Evolutionary conservation across 371 early-diverging fungal species (phyloP), one percentile per base, ranked within the genome.

Genomic region (Mortierella sp.): DNA sequence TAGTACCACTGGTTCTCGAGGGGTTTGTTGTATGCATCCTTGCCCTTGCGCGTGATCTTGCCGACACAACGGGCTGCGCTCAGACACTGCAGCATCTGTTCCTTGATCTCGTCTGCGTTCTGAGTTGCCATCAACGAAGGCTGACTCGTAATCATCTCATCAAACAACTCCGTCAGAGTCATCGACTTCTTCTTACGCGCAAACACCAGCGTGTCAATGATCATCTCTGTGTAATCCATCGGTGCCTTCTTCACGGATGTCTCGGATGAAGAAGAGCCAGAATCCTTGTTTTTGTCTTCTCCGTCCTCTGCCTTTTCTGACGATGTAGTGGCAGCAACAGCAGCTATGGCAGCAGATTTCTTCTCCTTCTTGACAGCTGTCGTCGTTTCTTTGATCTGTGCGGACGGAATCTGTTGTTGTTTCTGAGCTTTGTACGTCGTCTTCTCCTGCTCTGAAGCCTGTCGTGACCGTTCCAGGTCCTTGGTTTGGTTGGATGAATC

Each of bases 21-120:
- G 15, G 88, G 88, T 31, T 86, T 84, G 50, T 87, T 87, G 68
- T 88, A 86, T 0, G 88, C 88, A 24, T 87, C 86, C 65, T 88
- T 88, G 56, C 88, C 88, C 51, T 84, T 88, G 50, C 88, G 85
- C 24, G 83, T 80, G 31, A 88, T 88, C 60, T 86, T 86, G 54
- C 87, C 88, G 21, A 76, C 78, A 47, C 78, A 76, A 3, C 70
- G 61, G 4, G 78, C 78, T 0, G 70, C 70, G n/a, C 58, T 76
- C 47, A 76, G 50, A 43, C 78, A 60, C 30, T 70, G 58, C 19
- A 76, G 19, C 70, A 76, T 64, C 50, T 76, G 70, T 46, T 64
- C 70, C 62, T 76, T 76, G 54, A 76, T 70, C 46, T 64, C 78
- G 14, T 57, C 62, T 5, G 60, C 34, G 19, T 50, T 39, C 47